Evolutionary conservation across 164 flowering plant species (phyloP), one percentile per base, ranked within the genome.

Genomic region (Chimonanthus praecox): DNA sequence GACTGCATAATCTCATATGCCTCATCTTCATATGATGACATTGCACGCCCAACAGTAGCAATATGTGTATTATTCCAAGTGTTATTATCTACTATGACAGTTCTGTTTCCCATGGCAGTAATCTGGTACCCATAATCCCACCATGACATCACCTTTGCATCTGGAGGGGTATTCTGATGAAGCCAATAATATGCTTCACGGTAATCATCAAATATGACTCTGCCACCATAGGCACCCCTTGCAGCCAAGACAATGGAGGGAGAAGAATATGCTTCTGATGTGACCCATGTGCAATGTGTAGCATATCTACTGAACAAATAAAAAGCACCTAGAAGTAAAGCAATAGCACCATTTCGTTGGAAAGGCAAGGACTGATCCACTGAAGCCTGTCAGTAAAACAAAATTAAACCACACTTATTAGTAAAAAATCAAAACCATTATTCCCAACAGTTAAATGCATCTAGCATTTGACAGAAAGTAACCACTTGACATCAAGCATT

Each of bases 41-140:
- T 96, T 70, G 99, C 99, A 75, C 99, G 97, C 21, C 99, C 99
- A 67, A 96, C 98, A 20, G 99, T 94, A 70, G 99, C 99, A 81
- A 96, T 95, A 69, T 94, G 98, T 13, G 99, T 96, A 81, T 96
- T 96, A 77, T 96, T 96, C 99, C 98, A 95, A 45, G 98, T 95
- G 84, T 95, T 95, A 73, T 95, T 93, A 75, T 95, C 99, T 63
- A 95, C 98, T 80, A 95, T 95, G 63, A 93, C 97, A 68, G 98
- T 93, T 84, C 97, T 82, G 83, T 96, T 96, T 76, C 98, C 99
- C 99, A 96, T 96, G 74, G 98, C 97, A 73, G 99, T 96, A 72
- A 96, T 96, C 79, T 96, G 99, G 81, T 94, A 96, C 49, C 99
- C 99, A 78, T 96, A 96, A 79, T 96, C 99, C 99, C 97, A 96